Evolutionary conservation across 768 basidiomycete genomes (phyloP), one percentile per base, ranked within the genome.

Genomic region (Harrya chromipes): DNA sequence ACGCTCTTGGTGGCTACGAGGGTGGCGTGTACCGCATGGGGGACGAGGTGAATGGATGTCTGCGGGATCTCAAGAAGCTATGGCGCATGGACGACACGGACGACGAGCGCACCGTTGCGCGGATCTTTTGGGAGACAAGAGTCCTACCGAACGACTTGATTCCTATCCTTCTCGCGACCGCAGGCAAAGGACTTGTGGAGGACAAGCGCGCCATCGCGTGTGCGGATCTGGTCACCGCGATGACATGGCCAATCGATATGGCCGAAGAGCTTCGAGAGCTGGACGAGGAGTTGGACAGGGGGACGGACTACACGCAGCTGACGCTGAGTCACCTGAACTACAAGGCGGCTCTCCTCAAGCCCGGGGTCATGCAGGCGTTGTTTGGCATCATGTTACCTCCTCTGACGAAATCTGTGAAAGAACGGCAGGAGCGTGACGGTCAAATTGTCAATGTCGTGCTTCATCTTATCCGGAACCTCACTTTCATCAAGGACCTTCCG

Each of bases 171-270:
- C 75, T 90, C 42, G 79, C 79, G 51, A 93, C 90, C 0, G 87
- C 89, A 1, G 88, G 89, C 11, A 80, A 82, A 44, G 89, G 89
- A 0, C 68, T 75, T 19, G 83, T 87, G 27, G 89, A 91, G 55
- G 89, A 93, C 68, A 88, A 85, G 58, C 76, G 89, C 41, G 91
- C 90, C 0, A 79, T 95, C 23, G 81, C 85, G 1, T 87, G 85
- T 55, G 85, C 84, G 8, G 97, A 98, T 64, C 74, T 99, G 20
- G 85, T 98, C 65, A 90, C 92, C 0, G 94, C 94, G 0, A 90
- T 99, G 90, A 98, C 95, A 1, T 99, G 97, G 97, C 97, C 97
- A 1, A 95, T 99, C 46, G 91, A 98, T 68, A 75, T 98, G 54
- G 89, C 92, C 1, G 89, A 91, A 60, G 97, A 98, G 69, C 75